These are phyloP conservation scores for Calonectria pseudoturangicola DNA, from an alignment of 2,329 filamentous ascomycete species.

Conservation along the genomic window DNA sequence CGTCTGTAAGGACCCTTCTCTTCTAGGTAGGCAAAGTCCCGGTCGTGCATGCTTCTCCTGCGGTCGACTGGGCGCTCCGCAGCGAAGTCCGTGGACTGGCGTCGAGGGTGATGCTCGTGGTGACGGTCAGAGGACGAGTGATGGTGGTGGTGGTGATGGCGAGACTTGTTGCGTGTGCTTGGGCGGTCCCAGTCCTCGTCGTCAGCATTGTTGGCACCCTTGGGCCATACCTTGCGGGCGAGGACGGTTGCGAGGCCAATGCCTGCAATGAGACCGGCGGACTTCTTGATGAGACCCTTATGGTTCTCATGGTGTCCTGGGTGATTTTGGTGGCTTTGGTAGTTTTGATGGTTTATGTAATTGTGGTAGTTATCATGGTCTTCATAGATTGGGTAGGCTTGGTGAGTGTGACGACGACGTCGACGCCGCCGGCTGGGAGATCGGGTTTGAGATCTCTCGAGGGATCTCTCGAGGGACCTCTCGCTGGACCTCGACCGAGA, in stretches of 20 bases:
- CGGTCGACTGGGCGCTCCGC: slow-evolving; percentile 43
- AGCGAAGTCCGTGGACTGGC: slow-evolving; percentile 30
- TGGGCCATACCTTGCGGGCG: slow-evolving; percentile 61
- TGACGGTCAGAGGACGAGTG: slow-evolving; percentile 32
- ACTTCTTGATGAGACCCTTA: slow-evolving; percentile 56
- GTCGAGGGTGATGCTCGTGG: slow-evolving; percentile 42
- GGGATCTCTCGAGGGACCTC: slow-evolving; percentile 44
- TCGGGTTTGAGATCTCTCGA: slow-evolving; percentile 43
- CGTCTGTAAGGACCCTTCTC: slow-evolving; percentile 40
- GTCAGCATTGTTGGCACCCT: slow-evolving; percentile 54
- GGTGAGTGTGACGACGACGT: slow-evolving; percentile 37
- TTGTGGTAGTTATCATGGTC: slow-evolving; percentile 13
- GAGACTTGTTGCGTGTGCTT: slow-evolving; percentile 29
- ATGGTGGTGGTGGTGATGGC: slow-evolving; percentile 36
- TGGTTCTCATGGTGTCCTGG: slow-evolving; percentile 37
- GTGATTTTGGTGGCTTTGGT: slow-evolving; percentile 44
- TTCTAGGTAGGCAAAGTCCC: slow-evolving; percentile 48
- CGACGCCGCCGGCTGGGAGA: slow-evolving; percentile 44
- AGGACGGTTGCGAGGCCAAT: slow-evolving; percentile 60
- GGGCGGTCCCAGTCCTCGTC: slow-evolving; percentile 56
- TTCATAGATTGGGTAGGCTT: slow-evolving; percentile 37
- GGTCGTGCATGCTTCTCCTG: slow-evolving; percentile 32
- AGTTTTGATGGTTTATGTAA: not conserved
- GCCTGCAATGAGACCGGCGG: slow-evolving; percentile 58
- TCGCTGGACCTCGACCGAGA: slow-evolving; percentile 50